phyloP scores from a whole-genome alignment of 192 early-diverging fungal species.

The Backusella westeae region DNA sequence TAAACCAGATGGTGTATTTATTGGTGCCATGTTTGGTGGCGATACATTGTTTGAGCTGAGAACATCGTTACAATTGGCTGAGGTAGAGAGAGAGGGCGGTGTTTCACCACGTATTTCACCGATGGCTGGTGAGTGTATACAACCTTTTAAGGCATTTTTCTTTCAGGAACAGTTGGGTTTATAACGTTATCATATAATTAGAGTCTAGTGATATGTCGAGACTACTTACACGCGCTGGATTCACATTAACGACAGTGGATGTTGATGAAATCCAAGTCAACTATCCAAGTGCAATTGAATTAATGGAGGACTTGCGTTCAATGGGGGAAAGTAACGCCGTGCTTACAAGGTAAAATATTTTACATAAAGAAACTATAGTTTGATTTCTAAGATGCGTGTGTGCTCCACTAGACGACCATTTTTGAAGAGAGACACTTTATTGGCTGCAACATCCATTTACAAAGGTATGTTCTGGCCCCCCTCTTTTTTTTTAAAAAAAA shows the following conservation, averaged over 20 bases:
- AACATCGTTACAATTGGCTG: conserved; percentile 86
- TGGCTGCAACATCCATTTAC: conserved; percentile 85
- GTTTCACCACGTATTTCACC: conserved; percentile 88
- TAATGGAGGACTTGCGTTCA: conserved; percentile 82
- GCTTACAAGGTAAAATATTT: conserved; percentile 51
- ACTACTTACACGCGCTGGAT: conserved; percentile 79
- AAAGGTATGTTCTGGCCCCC: conserved; percentile 52
- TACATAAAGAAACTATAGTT: neutral
- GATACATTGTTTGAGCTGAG: conserved; percentile 96
- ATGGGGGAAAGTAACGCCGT: conserved; percentile 98
- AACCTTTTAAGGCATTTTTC: neutral
- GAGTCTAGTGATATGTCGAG: conserved; percentile 76
- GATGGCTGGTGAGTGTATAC: conserved; percentile 64
- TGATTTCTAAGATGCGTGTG: neutral
- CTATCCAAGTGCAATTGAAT: conserved; percentile 90
- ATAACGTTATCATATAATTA: neutral
- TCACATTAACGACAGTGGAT: conserved; percentile 90
- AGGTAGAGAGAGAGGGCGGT: conserved; percentile 88
- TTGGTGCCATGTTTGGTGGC: conserved; percentile 92
- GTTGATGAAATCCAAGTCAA: conserved; percentile 88
- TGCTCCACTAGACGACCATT: conserved; percentile 50
- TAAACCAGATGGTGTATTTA: conserved; percentile 91
- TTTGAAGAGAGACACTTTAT: conserved; percentile 77
- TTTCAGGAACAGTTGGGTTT: neutral
- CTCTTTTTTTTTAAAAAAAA: neutral